Conservation (phyloP, 2,329 filamentous ascomycete genomes). For the Aureobasidium sp. region DNA sequence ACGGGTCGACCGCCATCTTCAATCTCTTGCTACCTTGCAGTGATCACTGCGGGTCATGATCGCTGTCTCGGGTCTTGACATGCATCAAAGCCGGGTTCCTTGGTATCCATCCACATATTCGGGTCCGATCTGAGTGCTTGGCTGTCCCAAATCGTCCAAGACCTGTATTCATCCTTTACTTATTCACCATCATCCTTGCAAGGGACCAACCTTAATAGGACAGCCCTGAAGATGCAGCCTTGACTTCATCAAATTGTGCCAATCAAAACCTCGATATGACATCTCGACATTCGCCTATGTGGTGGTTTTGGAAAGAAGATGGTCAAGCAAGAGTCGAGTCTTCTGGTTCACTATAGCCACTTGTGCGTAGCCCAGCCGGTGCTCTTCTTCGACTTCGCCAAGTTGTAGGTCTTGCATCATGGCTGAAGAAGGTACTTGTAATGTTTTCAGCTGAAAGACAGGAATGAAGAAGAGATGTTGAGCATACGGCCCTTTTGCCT, state of each 20-base stretch:
- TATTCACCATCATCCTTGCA: neutral
- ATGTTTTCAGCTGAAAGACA: neutral
- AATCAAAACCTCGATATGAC: neutral
- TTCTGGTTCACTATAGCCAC: neutral
- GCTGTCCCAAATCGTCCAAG: neutral
- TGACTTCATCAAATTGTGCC: neutral
- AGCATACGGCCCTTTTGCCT: neutral
- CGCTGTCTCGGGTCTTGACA: neutral
- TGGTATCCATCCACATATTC: neutral
- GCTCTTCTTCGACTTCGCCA: neutral
- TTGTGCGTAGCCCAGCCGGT: neutral
- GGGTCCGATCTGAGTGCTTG: neutral
- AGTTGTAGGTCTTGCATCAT: neutral
- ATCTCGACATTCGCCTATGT: neutral
- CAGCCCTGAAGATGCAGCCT: neutral
- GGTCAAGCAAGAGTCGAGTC: neutral
- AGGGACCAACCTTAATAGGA: neutral
- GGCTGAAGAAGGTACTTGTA: neutral
- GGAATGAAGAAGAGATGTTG: neutral
- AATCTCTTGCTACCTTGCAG: neutral
- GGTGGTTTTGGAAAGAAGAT: neutral
- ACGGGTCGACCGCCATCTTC: neutral
- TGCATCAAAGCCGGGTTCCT: neutral
- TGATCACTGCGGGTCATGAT: neutral
- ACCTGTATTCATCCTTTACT: neutral